Percentiles rank a stretch among this genome's conserved stretches.
phyloP scores from a whole-genome alignment of 108 stramenopile species.

The Nannochloropsis oceanica region DNA sequence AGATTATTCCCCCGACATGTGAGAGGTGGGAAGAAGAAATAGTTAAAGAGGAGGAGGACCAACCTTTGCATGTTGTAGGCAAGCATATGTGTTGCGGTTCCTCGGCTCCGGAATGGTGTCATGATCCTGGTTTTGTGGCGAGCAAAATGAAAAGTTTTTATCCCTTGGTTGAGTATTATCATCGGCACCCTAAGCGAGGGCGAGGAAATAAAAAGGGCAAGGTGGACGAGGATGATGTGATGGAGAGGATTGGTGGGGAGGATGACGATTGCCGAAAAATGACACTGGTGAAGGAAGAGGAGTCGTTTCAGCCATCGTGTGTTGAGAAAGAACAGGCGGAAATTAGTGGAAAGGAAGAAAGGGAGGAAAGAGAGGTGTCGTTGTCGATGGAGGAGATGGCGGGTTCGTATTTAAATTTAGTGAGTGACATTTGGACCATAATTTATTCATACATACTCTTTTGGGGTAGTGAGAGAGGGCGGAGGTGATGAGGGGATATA shows the following conservation, averaged over 20 bases:
- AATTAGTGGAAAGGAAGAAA: not conserved
- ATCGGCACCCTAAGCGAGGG: not conserved
- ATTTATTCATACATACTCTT: not conserved
- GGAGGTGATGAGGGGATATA: no score
- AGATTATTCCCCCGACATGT: not conserved
- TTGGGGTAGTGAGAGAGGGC: no score
- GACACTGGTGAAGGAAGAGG: not conserved
- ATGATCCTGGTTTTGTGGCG: not conserved
- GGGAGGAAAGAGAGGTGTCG: not conserved
- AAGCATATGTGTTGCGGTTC: not conserved
- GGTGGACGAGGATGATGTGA: not conserved
- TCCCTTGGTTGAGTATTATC: not conserved
- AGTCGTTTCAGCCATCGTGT: not conserved
- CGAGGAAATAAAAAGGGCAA: not conserved
- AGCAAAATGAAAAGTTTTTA: not conserved
- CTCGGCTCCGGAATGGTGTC: not conserved
- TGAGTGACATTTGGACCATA: not conserved
- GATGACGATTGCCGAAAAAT: not conserved
- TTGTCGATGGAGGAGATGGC: not conserved
- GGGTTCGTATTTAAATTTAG: not conserved
- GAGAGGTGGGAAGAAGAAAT: not conserved
- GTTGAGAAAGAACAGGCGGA: no score
- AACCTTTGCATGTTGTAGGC: not conserved
- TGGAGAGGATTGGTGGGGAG: not conserved
- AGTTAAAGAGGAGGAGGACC: not conserved